Base-by-base conservation (phyloP, 192 early-diverging fungal genomes). In the Umbelopsis sp. region DNA sequence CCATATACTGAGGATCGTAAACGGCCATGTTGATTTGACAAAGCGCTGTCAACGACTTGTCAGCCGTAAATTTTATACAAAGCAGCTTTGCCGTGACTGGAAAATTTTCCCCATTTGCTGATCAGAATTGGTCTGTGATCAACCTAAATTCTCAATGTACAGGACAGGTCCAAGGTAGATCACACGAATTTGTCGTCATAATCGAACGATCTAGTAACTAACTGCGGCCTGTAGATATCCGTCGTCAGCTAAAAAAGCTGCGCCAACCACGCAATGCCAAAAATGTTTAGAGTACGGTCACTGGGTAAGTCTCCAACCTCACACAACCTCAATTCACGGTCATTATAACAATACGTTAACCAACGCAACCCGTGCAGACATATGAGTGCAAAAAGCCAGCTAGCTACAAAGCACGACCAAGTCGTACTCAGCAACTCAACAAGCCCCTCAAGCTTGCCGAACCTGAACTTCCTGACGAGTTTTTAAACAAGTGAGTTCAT, bases 241-340 rank as follows among this genome's bases (percentile, higher is more conserved):
- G 5, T 67, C 37, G 21, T 48, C 64, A 22, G 61, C 49, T 0
- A 53, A 74, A n/a, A 83, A 79, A 23, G 81, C 84, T 18, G 75
- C 81, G 11, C 45, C 84, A 8, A 76, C 77, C 18, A 84, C 85
- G 18, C 83, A 82, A 55, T 88, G 86, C 53, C 86, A 88, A 72
- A 86, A 83, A 69, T 88, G 86, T 66, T 68, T 88, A 25, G 80
- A 86, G 37, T 83, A 67, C 69, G 86, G 86, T 9, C 86, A 88
- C 64, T 84, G 82, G 82, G 81, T 82, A 80, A 67, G 21, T 44
- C 8, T 41, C 10, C 37, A 10, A 10, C 37, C 37, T 41, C 10
- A 10, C 10, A 10, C 10, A 6, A 41, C 30, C 15, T 49, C 23
- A 15, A 22, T 18, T 15, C 37, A 21, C 12, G 18, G 21, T 15